phyloP scores from a whole-genome alignment of 192 early-diverging fungal genomes.

The Paraglomus occultum region DNA sequence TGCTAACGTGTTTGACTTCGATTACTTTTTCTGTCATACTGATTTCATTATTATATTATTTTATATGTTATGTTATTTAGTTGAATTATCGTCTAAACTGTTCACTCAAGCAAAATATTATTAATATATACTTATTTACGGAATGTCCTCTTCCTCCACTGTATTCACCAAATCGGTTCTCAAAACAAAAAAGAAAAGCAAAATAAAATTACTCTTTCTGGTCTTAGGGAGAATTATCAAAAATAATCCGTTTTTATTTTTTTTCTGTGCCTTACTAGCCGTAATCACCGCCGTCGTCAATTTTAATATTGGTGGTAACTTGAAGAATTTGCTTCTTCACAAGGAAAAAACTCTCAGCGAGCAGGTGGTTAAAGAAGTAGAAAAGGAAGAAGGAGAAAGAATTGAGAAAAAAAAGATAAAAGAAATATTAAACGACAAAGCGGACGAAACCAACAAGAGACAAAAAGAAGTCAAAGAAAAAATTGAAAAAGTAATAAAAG shows the following conservation, averaged over 20 bases:
- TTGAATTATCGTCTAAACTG: neutral
- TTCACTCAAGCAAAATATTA: slow-evolving; percentile 10
- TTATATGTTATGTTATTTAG: too few species aligned
- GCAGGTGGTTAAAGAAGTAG: slow-evolving; percentile 10
- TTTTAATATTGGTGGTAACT: neutral
- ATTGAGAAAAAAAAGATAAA: slow-evolving; percentile 14
- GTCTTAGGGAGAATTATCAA: slow-evolving; percentile 8
- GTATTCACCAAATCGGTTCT: slow-evolving; percentile 12
- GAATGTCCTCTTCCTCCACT: neutral
- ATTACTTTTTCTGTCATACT: slow-evolving; percentile 17
- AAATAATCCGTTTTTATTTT: slow-evolving; percentile 9
- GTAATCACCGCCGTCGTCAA: slow-evolving; percentile 1
- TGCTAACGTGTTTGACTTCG: slow-evolving; percentile 17
- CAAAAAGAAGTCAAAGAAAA: slow-evolving; percentile 23
- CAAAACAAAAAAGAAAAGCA: slow-evolving; percentile 20
- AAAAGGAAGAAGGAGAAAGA: slow-evolving; percentile 6
- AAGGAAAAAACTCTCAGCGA: slow-evolving; percentile 17
- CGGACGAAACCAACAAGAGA: slow-evolving; percentile 4
- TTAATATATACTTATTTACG: slow-evolving; percentile 13
- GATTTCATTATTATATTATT: too few species aligned
- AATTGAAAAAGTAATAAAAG: slow-evolving; percentile 17
- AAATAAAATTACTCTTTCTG: neutral
- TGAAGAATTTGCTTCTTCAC: neutral
- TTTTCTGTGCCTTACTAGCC: neutral
- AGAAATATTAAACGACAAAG: slow-evolving; percentile 10